These are phyloP conservation scores for Lyophyllum shimeji DNA, from an alignment of 768 basidiomycete species.

Conservation along the genomic window DNA sequence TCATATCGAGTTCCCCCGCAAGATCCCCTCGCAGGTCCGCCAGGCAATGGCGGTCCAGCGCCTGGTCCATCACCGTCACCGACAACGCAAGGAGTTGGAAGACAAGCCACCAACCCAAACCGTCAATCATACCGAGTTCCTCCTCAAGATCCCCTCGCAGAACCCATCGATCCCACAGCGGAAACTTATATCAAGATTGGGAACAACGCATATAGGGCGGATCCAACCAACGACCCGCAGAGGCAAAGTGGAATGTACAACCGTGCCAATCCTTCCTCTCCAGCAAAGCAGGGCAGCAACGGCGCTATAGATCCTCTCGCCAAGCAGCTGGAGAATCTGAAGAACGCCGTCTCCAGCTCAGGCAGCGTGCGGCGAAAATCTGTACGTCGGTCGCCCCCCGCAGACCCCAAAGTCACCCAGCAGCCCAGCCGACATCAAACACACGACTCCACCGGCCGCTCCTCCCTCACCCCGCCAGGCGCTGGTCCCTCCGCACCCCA, in stretches of 20 bases:
- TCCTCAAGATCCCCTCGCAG: constrained; percentile 51
- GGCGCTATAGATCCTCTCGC: constrained; percentile 59
- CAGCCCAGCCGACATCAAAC: constrained; percentile 23
- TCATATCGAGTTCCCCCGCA: constrained; percentile 27
- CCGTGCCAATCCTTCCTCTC: constrained; percentile 23
- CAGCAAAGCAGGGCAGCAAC: constrained; percentile 27
- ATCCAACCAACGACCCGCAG: constrained; percentile 67
- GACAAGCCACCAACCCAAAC: constrained; percentile 19
- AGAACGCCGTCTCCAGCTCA: constrained; percentile 42
- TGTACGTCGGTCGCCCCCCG: constrained; percentile 26
- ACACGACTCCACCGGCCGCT: constrained; percentile 20
- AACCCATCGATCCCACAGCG: constrained; percentile 62
- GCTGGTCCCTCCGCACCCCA: constrained; percentile 23
- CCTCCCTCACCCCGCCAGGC: constrained; percentile 37
- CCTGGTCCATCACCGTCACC: too few relatives aligned
- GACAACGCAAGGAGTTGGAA: too few relatives aligned
- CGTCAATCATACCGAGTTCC: constrained; percentile 22
- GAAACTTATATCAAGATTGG: constrained; percentile 75
- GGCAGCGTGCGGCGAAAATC: constrained; percentile 50
- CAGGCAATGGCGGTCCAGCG: too few relatives aligned
- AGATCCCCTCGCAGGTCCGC: constrained; percentile 54
- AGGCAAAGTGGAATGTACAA: constrained; percentile 30
- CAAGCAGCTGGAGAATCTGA: constrained; percentile 62
- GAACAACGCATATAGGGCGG: constrained; percentile 62
- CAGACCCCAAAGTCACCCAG: constrained; percentile 21